phyloP scores from a whole-genome alignment of 371 early-diverging fungal genomes.

The Coemansia sp. region DNA sequence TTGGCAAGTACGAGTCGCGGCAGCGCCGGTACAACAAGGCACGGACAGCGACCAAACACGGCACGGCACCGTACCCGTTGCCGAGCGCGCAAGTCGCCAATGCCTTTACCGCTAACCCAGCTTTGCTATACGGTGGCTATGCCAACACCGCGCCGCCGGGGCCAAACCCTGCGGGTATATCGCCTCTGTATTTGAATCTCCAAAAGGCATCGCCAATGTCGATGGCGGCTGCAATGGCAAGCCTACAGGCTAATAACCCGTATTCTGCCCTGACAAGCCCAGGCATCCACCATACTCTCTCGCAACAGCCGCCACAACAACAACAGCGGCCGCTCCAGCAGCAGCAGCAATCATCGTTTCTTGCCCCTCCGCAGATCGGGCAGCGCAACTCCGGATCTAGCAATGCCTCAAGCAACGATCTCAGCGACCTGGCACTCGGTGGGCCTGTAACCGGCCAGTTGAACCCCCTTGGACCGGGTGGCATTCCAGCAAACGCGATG shows the following conservation, averaged over 20 bases:
- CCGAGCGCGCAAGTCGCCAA: background rate
- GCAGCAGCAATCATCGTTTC: constrained; percentile 5
- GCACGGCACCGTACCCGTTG: constrained; percentile 9
- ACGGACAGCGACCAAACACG: constrained; percentile 2
- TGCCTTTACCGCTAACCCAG: background rate
- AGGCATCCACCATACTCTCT: background rate
- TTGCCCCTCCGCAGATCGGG: constrained; percentile 4
- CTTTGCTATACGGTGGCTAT: constrained; percentile 11
- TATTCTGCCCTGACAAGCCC: background rate
- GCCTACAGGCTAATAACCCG: background rate
- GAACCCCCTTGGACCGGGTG: background rate
- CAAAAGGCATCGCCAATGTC: constrained; percentile 1
- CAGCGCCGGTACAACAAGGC: constrained; percentile 42
- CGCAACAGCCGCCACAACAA: background rate
- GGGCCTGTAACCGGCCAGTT: background rate
- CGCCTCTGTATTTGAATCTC: background rate
- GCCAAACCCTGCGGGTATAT: background rate
- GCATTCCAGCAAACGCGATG: background rate
- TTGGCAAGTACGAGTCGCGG: constrained; percentile 48
- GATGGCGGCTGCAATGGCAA: background rate
- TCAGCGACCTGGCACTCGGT: constrained; percentile 1
- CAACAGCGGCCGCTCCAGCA: background rate
- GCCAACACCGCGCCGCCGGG: constrained; percentile 9
- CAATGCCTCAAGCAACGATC: constrained; percentile 17
- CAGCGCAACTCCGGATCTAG: constrained; percentile 10